phyloP scores from a whole-genome alignment of 768 basidiomycete species.

The Russula virescens region DNA sequence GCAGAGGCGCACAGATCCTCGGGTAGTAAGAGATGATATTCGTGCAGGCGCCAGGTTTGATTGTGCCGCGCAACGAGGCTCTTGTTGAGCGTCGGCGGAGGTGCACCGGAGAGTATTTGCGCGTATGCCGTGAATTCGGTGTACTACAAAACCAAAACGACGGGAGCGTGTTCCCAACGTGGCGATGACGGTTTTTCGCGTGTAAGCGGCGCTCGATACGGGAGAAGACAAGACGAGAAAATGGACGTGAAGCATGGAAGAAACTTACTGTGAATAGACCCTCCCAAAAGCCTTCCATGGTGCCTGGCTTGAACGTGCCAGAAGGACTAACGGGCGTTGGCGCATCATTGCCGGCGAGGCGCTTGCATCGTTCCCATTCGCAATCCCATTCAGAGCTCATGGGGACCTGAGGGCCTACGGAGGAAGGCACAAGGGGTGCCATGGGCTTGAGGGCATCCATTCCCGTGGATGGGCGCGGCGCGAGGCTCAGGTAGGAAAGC shows the following conservation, averaged over 20 bases:
- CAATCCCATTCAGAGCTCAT: slow-evolving; percentile 57
- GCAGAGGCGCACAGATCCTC: slow-evolving; percentile 31
- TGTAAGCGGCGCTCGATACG: background rate
- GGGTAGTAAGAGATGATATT: slow-evolving; percentile 51
- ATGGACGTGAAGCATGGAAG: background rate
- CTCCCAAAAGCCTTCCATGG: slow-evolving; percentile 76
- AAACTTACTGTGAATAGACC: slow-evolving; percentile 63
- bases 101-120: slow-evolving; percentile 61
- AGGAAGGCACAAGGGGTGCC: slow-evolving; percentile 28
- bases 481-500: slow-evolving; percentile 58
- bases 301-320: slow-evolving; percentile 55
- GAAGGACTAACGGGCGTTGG: slow-evolving; percentile 35
- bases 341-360: slow-evolving; percentile 27
- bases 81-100: slow-evolving; percentile 60
- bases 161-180: background rate
- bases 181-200: too few relatives aligned
- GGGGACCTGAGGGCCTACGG: slow-evolving; percentile 16
- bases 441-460: slow-evolving; percentile 26
- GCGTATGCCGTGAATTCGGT: slow-evolving; percentile 84
- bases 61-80: slow-evolving; percentile 76
- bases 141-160: slow-evolving; percentile 42
- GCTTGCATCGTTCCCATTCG: slow-evolving; percentile 60
- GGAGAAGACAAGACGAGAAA: background rate
- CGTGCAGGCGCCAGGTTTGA: slow-evolving; percentile 85
- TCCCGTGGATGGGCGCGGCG: slow-evolving; percentile 29